Evolutionary conservation across 164 flowering plant species (phyloP), one percentile per base, ranked within the genome.

Genomic region (Macadamia tetraphylla): DNA sequence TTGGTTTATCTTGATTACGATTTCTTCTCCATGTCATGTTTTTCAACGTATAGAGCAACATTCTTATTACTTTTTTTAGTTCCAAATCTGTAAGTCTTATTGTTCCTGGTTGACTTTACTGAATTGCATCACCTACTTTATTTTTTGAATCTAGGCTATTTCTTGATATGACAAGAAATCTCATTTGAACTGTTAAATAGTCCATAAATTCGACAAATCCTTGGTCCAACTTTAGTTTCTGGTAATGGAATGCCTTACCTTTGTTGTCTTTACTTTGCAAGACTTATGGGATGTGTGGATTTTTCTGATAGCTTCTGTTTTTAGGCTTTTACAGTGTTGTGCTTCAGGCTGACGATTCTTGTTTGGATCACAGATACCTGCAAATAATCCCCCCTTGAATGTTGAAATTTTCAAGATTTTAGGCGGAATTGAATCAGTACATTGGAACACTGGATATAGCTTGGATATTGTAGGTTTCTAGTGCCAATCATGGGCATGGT

Each of bases 221-320:
- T 57, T 15, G 6, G 12, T 58, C 55, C 46, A n/a, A 31, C 40
- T 14, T 65, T 18, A 3, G 3, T 6, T 30, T 46, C n/a, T 1
- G 23, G 35, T 6, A 2, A 35, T 35, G 40, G 40, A 35, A 35
- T 35, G 7, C 18, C 29, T 58, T 44, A 29, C 55, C 40, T 46
- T 44, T 29, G 43, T 52, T 58, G 42, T 13, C 44, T 65, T 4
- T 2, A 53, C 57, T 53, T 53, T 11, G 57, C 3, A 12, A 17
- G 57, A 14, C 18, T 14, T 53, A 53, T 14, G n/a, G 15, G 66
- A 44, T 23, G 43, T 32, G 64, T 69, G 11, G 13, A 57, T 35
- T 29, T 73, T n/a, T 17, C 63, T 62, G 59, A 73, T 68, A 35
- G 40, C 29, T 63, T 53, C 29, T 66, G 44, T 51, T 40, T 17